Evolutionary conservation across 345 rosid genomes (phyloP).

Genomic region (Eucalyptus cladocalyx): DNA sequence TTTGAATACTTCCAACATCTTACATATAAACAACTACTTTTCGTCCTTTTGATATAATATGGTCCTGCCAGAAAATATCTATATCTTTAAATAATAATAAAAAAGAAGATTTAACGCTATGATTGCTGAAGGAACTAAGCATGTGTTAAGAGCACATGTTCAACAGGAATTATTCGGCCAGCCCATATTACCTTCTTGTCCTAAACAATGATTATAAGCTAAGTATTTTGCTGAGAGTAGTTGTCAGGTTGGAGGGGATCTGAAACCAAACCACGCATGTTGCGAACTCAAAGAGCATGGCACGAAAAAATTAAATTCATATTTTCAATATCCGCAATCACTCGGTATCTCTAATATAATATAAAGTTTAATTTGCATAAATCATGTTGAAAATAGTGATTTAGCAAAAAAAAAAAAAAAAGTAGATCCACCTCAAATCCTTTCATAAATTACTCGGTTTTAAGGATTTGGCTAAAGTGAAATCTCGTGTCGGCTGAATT

Average conservation of each 20-base stretch:
- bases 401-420: background rate
- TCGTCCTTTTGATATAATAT: background rate
- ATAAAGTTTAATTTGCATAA: background rate
- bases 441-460: background rate
- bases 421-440: background rate
- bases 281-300: background rate
- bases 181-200: background rate
- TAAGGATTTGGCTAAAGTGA: background rate
- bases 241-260: slow-evolving; percentile 6
- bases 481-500: background rate
- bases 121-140: background rate
- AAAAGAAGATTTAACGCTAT: background rate
- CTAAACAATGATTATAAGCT: background rate
- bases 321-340: background rate
- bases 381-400: background rate
- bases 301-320: background rate
- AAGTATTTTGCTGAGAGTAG: background rate
- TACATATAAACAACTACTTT: background rate
- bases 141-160: background rate
- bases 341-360: background rate
- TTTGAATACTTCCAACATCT: background rate
- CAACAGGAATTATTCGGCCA: background rate
- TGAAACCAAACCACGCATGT: background rate
- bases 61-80: background rate
- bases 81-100: background rate